Conservation (phyloP, 305 asterid species). For the Fraxinus dipetala region DNA sequence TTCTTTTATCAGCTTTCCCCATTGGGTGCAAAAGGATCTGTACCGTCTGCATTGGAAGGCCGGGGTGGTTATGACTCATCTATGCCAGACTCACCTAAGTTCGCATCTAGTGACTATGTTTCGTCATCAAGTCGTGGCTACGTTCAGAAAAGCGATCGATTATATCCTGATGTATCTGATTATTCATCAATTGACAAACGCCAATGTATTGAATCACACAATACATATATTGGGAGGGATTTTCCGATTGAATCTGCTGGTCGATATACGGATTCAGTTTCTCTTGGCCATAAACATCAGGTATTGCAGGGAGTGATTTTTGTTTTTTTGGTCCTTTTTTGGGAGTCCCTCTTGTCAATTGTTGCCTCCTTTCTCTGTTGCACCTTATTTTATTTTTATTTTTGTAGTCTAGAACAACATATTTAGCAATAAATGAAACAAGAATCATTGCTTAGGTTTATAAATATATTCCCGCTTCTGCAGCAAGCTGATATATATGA, state of each 20-base stretch:
- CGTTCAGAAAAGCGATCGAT: slow-evolving; percentile 69
- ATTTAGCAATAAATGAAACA: slow-evolving; percentile 12
- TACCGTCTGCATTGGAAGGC: slow-evolving; percentile 61
- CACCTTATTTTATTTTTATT: neutral
- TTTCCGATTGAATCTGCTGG: slow-evolving; percentile 61
- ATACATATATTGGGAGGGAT: slow-evolving; percentile 71
- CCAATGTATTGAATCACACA: slow-evolving; percentile 61
- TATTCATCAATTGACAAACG: slow-evolving; percentile 72
- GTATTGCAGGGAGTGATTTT: slow-evolving; percentile 34
- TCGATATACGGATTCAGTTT: slow-evolving; percentile 63
- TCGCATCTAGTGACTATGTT: slow-evolving; percentile 53
- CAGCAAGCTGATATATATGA: slow-evolving; percentile 70
- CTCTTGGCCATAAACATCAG: slow-evolving; percentile 78
- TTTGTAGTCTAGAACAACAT: slow-evolving; percentile 3
- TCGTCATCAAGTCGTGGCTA: slow-evolving; percentile 61
- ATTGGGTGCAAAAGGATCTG: slow-evolving; percentile 61
- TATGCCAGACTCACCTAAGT: slow-evolving; percentile 69
- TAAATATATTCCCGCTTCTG: neutral
- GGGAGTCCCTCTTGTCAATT: slow-evolving; percentile 2
- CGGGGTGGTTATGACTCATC: slow-evolving; percentile 68
- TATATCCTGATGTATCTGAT: slow-evolving; percentile 67
- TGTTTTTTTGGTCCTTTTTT: neutral
- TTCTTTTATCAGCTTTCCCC: slow-evolving; percentile 54
- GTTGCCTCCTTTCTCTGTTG: neutral
- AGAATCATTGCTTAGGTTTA: slow-evolving; percentile 44